These are phyloP conservation scores for Colletotrichum phormii DNA, from an alignment of 2,329 filamentous ascomycete genomes.

Conservation along the genomic window DNA sequence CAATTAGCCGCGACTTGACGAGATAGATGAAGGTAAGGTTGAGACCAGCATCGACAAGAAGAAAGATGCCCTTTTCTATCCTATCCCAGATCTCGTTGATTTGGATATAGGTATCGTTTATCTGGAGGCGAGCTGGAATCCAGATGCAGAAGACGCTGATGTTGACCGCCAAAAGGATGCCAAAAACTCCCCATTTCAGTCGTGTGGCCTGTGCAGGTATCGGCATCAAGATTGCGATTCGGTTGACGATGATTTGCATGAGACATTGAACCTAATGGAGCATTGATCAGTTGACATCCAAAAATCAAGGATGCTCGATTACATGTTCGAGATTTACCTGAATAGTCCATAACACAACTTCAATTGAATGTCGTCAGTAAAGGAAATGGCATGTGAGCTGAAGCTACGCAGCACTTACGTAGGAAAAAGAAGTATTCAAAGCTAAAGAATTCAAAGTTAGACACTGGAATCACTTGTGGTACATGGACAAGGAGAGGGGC, in stretches of 20 bases:
- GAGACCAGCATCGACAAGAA: slow-evolving; percentile 56
- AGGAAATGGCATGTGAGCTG: too few relatives aligned
- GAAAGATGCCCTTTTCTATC: slow-evolving; percentile 59
- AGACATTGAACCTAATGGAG: slow-evolving; percentile 51
- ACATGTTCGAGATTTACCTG: background rate
- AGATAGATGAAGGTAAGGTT: slow-evolving; percentile 59
- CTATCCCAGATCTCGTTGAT: slow-evolving; percentile 63
- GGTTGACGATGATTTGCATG: slow-evolving; percentile 65
- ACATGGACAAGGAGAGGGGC: background rate
- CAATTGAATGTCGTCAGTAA: too few relatives aligned
- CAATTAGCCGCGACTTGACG: slow-evolving; percentile 57
- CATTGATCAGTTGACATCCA: background rate
- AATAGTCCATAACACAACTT: slow-evolving; percentile 27
- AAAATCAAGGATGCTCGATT: background rate
- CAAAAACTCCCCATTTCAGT: slow-evolving; percentile 57
- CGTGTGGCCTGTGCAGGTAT: slow-evolving; percentile 48
- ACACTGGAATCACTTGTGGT: accelerated
- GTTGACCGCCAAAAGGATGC: slow-evolving; percentile 57
- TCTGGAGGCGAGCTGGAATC: slow-evolving; percentile 59
- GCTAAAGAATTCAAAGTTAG: slow-evolving; percentile 18
- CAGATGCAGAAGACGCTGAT: slow-evolving; percentile 62
- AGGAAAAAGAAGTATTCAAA: slow-evolving; percentile 34
- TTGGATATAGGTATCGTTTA: slow-evolving; percentile 50
- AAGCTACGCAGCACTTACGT: background rate
- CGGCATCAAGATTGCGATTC: slow-evolving; percentile 57